Conservation (phyloP, 768 basidiomycete species). For the Pisolithus tinctorius region DNA sequence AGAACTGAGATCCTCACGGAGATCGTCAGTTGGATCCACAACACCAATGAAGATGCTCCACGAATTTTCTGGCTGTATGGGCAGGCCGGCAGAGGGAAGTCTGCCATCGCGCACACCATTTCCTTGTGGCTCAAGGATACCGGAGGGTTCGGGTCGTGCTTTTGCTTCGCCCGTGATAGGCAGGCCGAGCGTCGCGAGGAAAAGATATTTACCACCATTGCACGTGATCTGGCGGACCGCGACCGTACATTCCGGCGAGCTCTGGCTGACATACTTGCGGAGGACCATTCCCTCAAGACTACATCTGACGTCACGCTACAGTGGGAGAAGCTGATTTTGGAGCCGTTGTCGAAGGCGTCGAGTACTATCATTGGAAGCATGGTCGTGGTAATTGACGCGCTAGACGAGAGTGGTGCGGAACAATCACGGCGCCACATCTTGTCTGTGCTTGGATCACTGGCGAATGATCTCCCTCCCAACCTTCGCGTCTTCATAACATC, state of each 20-base stretch:
- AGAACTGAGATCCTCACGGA: neutral
- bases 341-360: slow-evolving; percentile 4
- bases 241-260: neutral
- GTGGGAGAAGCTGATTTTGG: slow-evolving; percentile 15
- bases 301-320: slow-evolving; percentile 1
- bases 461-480: slow-evolving; percentile 33
- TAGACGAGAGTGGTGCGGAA: slow-evolving; percentile 12
- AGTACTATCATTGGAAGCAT: slow-evolving; percentile 11
- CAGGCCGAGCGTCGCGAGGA: neutral
- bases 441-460: slow-evolving; percentile 29
- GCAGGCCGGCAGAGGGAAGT: neutral
- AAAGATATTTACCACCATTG: neutral
- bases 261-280: neutral
- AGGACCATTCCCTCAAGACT: neutral
- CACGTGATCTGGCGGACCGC: neutral
- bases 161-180: neutral
- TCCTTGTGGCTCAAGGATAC: neutral
- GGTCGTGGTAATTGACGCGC: slow-evolving; percentile 20
- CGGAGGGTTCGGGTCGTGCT: neutral
- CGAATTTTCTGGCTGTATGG: neutral
- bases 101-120: neutral
- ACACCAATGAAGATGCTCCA: neutral
- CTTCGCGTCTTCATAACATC: slow-evolving; percentile 32
- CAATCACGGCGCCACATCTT: slow-evolving; percentile 10
- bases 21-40: neutral